phyloP scores from a whole-genome alignment of 371 early-diverging fungal genomes.

The Neoconidiobolus thromboides region DNA sequence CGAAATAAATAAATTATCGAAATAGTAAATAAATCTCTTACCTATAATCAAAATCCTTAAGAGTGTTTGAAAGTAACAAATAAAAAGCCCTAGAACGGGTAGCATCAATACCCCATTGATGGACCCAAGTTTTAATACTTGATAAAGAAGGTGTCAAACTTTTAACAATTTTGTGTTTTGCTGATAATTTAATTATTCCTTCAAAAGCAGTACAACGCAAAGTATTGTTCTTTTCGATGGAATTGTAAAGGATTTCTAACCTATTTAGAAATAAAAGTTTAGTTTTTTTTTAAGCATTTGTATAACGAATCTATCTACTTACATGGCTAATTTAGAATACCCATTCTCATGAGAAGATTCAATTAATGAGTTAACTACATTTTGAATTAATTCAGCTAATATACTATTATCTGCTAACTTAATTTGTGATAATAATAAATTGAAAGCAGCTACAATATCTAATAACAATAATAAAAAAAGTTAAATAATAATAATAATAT shows the following conservation, averaged over 20 bases:
- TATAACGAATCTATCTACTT: constrained; percentile 8
- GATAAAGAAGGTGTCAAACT: constrained; percentile 39
- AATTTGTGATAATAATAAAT: too few species aligned
- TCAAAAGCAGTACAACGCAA: constrained; percentile 47
- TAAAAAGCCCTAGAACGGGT: constrained; percentile 38
- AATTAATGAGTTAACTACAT: constrained; percentile 26
- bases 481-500: too few species aligned
- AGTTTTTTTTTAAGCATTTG: background rate
- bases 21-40: constrained; percentile 17
- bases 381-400: too few species aligned
- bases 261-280: constrained; percentile 18
- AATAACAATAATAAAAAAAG: too few species aligned
- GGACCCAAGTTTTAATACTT: constrained; percentile 41
- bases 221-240: constrained; percentile 30
- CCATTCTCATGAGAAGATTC: constrained; percentile 24
- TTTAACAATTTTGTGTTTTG: constrained; percentile 44
- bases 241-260: constrained; percentile 65
- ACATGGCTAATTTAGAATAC: constrained; percentile 41
- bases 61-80: constrained; percentile 34
- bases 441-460: too few species aligned
- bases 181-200: constrained; percentile 40
- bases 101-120: constrained; percentile 50
- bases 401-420: too few species aligned
- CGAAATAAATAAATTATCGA: background rate
- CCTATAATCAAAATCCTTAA: constrained; percentile 37